Conservation (phyloP, 305 asterid species). For the Fraxinus ornus region DNA sequence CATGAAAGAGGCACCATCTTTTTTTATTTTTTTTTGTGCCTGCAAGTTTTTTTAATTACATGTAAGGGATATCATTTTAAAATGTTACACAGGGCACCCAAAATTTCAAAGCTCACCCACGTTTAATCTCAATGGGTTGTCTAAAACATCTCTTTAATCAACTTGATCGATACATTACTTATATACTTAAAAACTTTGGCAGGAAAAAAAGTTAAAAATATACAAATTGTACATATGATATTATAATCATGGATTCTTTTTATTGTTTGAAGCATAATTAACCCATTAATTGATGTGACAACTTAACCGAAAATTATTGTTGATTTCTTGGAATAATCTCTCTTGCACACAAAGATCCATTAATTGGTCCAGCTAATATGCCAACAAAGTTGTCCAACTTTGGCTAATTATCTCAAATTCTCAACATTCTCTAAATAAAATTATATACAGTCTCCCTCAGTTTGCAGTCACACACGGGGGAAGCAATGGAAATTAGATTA, state of each 20-base stretch:
- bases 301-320: not conserved
- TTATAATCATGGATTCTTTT: not conserved
- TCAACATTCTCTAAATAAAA: not conserved
- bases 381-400: not conserved
- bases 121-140: too few relatives aligned
- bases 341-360: not conserved
- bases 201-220: not conserved
- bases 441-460: not conserved
- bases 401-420: not conserved
- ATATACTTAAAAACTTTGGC: not conserved
- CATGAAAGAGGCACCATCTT: too few relatives aligned
- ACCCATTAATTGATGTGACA: not conserved
- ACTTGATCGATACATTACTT: too few relatives aligned
- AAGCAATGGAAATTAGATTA: slow-evolving; percentile 32
- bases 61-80: too few relatives aligned
- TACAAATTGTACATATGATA: not conserved
- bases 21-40: too few relatives aligned
- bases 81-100: too few relatives aligned
- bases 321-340: not conserved
- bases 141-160: too few relatives aligned
- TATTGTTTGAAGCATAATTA: not conserved
- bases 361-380: not conserved
- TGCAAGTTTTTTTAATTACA: too few relatives aligned
- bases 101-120: too few relatives aligned
- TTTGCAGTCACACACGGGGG: not conserved